Conservation (phyloP, 495 filamentous ascomycete species). For the Cairneyella variabilis region DNA sequence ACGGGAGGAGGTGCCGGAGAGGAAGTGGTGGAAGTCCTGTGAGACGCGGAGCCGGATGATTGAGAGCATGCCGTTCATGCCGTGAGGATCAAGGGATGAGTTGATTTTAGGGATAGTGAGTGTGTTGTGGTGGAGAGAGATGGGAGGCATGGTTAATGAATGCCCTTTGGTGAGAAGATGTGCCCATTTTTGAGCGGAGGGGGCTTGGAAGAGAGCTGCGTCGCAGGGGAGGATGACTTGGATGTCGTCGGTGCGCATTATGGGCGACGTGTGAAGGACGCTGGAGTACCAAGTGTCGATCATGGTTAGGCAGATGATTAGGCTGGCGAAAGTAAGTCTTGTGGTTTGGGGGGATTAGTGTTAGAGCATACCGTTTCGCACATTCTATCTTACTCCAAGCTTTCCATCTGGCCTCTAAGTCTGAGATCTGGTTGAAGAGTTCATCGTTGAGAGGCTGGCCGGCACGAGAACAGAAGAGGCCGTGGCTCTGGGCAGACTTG, state of each 20-base stretch:
- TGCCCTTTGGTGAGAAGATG: slow-evolving; percentile 39
- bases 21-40: slow-evolving; percentile 42
- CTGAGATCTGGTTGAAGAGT: slow-evolving; percentile 41
- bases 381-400: slow-evolving; percentile 51
- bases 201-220: slow-evolving; percentile 42
- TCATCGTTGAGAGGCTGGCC: slow-evolving; percentile 42
- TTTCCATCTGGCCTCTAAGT: slow-evolving; percentile 49
- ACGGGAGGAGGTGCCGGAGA: slow-evolving; percentile 32
- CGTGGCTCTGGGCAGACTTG: slow-evolving; percentile 47
- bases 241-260: slow-evolving; percentile 43
- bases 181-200: slow-evolving; percentile 43
- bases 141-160: slow-evolving; percentile 36
- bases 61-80: slow-evolving; percentile 36
- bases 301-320: slow-evolving; percentile 45
- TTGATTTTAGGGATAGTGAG: slow-evolving; percentile 36
- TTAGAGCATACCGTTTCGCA: slow-evolving; percentile 38
- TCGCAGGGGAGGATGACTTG: slow-evolving; percentile 46
- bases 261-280: slow-evolving; percentile 44
- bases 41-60: slow-evolving; percentile 42
- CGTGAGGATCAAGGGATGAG: slow-evolving; percentile 34
- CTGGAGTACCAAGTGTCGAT: slow-evolving; percentile 50
- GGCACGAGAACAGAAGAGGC: slow-evolving; percentile 44
- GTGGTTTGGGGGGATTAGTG: background rate
- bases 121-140: slow-evolving; percentile 37
- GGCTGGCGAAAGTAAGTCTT: slow-evolving; percentile 23